Conservation (phyloP, 331 rosid genomes). For the Dryas integrifolia region DNA sequence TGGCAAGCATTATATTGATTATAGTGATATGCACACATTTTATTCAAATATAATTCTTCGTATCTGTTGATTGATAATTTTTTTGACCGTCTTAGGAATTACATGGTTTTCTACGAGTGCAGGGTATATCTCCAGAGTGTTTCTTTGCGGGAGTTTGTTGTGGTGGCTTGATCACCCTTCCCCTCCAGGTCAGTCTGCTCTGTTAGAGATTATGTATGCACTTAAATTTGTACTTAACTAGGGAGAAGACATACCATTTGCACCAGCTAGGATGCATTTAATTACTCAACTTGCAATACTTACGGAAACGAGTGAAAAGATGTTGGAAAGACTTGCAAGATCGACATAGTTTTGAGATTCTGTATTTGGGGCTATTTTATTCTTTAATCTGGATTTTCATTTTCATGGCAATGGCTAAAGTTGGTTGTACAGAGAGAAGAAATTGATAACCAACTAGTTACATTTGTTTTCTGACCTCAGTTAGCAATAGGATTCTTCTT, state of each 20-base stretch:
- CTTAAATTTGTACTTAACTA: not conserved
- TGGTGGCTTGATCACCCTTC: slow-evolving; percentile 62
- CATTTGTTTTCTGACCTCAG: slow-evolving; percentile 31
- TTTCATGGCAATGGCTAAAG: not conserved
- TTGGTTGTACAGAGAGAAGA: not conserved
- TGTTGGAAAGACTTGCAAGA: not conserved
- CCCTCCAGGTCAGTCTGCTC: slow-evolving; percentile 44
- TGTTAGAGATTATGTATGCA: not conserved
- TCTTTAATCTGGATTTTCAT: not conserved
- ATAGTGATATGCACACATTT: not conserved
- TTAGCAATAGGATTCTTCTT: slow-evolving; percentile 54
- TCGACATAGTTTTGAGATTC: not conserved
- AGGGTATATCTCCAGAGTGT: slow-evolving; percentile 53
- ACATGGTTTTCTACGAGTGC: slow-evolving; percentile 16
- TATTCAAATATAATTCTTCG: not conserved
- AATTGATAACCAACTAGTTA: not conserved
- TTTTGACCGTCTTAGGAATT: not conserved
- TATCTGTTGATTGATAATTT: not conserved
- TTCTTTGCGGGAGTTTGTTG: slow-evolving; percentile 64
- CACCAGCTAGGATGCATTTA: not conserved
- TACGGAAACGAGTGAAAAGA: not conserved
- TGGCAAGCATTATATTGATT: not conserved
- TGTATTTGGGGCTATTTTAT: not conserved
- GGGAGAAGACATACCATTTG: not conserved
- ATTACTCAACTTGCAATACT: not conserved